Percentiles rank a stretch among this genome's conserved stretches.
phyloP scores from a whole-genome alignment of 2,329 filamentous ascomycete genomes.

The Pyricularia sp. region DNA sequence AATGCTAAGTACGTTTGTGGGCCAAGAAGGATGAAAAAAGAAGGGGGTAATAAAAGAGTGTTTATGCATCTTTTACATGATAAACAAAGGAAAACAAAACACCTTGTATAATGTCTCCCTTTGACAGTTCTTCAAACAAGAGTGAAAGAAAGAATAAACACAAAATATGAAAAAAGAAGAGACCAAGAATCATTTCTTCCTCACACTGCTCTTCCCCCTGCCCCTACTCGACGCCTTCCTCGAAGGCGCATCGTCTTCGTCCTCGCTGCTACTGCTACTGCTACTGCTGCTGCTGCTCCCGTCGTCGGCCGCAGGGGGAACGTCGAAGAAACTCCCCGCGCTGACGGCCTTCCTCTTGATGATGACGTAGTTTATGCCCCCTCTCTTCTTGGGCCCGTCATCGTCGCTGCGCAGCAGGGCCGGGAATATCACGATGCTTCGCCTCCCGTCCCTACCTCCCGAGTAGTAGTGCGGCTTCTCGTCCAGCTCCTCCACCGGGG shows the following conservation, averaged over 20 bases:
- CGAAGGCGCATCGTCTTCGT: not conserved
- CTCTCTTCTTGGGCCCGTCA: constrained; percentile 2
- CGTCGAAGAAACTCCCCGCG: constrained; percentile 5
- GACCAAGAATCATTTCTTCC: not conserved
- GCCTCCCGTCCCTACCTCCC: not conserved
- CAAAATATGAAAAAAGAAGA: not conserved
- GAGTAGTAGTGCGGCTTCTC: not conserved
- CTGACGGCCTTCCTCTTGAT: constrained; percentile 7
- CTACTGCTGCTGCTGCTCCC: not conserved
- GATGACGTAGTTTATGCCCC: constrained; percentile 1
- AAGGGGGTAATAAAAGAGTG: not conserved
- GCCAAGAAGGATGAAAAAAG: not conserved
- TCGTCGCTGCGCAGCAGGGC: constrained; percentile 5
- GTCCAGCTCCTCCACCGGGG: not conserved
- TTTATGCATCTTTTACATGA: not conserved
- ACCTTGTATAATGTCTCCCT: not conserved
- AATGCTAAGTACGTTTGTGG: not conserved
- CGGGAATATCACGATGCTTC: constrained; percentile 4
- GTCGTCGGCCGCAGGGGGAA: not conserved
- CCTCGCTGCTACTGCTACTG: not conserved
- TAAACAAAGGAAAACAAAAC: not conserved
- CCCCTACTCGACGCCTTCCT: not conserved
- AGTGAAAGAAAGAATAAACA: not conserved
- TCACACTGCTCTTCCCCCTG: not conserved
- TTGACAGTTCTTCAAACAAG: not conserved